Percentiles rank a stretch among this genome's conserved stretches.
Conservation (phyloP, 805 yeast species). For the Tanozyma kutaoensis region DNA sequence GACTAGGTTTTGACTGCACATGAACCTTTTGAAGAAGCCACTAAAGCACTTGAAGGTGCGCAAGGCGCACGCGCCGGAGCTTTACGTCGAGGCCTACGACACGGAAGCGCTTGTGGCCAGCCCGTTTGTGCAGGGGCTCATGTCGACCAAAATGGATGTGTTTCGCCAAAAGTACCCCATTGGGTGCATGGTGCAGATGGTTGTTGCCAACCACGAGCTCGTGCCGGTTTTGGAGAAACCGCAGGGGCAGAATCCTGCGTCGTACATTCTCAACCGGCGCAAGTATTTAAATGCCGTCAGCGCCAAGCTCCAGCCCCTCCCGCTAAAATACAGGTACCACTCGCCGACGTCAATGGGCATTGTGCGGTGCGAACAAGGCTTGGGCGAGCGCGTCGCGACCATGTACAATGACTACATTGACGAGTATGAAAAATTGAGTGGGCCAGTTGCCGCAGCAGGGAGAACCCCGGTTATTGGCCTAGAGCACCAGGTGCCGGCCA, state of each 20-base stretch:
- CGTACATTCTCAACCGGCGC: constrained; percentile 13
- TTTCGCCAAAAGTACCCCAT: neutral
- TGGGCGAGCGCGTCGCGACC: constrained; percentile 3
- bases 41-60: too few relatives aligned
- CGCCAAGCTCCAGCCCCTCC: constrained; percentile 9
- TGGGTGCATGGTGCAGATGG: neutral
- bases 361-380: constrained; percentile 3
- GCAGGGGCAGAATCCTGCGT: constrained; percentile 9
- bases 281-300: constrained; percentile 8
- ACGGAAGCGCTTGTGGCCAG: too few relatives aligned
- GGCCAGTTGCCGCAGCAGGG: constrained; percentile 1
- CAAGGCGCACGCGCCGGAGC: too few relatives aligned
- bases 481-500: constrained; percentile 1
- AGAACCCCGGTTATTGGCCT: constrained; percentile 7
- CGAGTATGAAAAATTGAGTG: neutral
- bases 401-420: constrained; percentile 2
- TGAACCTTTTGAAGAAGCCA: too few relatives aligned
- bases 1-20: too few relatives aligned
- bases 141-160: too few relatives aligned
- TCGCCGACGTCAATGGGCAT: constrained; percentile 2
- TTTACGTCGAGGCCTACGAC: too few relatives aligned
- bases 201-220: constrained; percentile 1
- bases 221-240: constrained; percentile 8
- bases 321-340: constrained; percentile 11
- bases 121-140: too few relatives aligned